Conservation (phyloP, 768 basidiomycete genomes). For the Termitomyces sp. region DNA sequence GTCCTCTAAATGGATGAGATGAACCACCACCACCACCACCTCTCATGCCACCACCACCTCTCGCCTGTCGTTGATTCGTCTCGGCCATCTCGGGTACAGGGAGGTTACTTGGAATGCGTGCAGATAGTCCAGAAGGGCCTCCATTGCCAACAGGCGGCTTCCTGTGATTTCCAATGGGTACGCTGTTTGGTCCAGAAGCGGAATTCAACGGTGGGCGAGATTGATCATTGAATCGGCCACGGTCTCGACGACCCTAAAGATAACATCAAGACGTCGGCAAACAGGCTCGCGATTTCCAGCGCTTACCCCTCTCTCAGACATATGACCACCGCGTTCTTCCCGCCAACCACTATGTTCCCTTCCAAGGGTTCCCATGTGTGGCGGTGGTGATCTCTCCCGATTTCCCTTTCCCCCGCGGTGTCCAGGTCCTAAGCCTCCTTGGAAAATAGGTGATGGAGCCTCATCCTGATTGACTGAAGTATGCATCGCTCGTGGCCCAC, state of each 20-base stretch:
- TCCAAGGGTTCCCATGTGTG: slow-evolving; percentile 9
- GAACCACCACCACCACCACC: slow-evolving; percentile 8
- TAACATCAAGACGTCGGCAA: background rate
- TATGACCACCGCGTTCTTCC: slow-evolving; percentile 8
- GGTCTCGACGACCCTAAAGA: slow-evolving; percentile 20
- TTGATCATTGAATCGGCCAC: slow-evolving; percentile 19
- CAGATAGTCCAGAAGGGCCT: slow-evolving; percentile 6
- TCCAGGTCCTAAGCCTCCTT: slow-evolving; percentile 1
- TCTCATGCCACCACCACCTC: slow-evolving; percentile 8
- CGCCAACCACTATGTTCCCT: slow-evolving; percentile 7
- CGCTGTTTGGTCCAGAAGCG: slow-evolving; percentile 30
- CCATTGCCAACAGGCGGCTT: slow-evolving; percentile 4
- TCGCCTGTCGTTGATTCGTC: background rate
- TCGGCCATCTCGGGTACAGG: background rate
- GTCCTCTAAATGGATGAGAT: slow-evolving; percentile 16
- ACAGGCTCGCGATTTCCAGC: background rate
- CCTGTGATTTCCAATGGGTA: slow-evolving; percentile 31
- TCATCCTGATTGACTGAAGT: slow-evolving; percentile 2
- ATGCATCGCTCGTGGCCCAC: slow-evolving; percentile 23
- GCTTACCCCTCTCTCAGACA: slow-evolving; percentile 10
- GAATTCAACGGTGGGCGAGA: slow-evolving; percentile 15
- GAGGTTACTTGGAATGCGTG: slow-evolving; percentile 3
- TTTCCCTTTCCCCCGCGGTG: background rate
- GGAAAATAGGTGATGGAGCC: slow-evolving; percentile 9
- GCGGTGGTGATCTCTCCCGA: slow-evolving; percentile 18